Conservation (phyloP, 352 stramenopile species). For the Globisporangium parvum region DNA sequence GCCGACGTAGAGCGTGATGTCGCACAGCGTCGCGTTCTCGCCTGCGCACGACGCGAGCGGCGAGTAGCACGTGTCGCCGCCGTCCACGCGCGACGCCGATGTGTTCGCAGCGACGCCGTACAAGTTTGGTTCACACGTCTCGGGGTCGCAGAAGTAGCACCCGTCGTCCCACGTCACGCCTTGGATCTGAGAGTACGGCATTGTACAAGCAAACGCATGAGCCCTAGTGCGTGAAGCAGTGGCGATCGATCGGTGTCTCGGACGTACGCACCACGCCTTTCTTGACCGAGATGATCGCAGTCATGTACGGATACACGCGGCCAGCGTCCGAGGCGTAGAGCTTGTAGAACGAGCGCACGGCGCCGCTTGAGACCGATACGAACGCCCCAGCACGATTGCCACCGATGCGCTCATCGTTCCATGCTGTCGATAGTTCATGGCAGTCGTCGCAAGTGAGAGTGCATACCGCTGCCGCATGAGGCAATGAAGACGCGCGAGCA, state of each 20-base stretch:
- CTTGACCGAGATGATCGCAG: constrained; percentile 75
- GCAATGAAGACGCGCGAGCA: no score
- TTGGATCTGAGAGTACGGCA: constrained; percentile 29
- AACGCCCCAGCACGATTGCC: constrained; percentile 38
- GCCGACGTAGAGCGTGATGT: constrained; percentile 72
- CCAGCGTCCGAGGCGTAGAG: constrained; percentile 44
- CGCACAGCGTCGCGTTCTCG: constrained; percentile 42
- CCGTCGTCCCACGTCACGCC: constrained; percentile 80
- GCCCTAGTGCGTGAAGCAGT: neutral
- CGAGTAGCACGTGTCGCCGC: constrained; percentile 66
- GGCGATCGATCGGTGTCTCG: no score
- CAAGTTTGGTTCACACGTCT: constrained; percentile 62
- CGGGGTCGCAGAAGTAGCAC: constrained; percentile 63
- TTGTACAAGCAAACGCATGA: neutral
- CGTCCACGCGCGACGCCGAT: constrained; percentile 35
- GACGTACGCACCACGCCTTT: constrained; percentile 34
- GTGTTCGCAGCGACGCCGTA: constrained; percentile 49
- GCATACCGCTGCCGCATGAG: neutral
- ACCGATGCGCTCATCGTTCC: constrained; percentile 61
- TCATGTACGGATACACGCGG: constrained; percentile 66
- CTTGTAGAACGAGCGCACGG: constrained; percentile 67
- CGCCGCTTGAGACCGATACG: constrained; percentile 63
- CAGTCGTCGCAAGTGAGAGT: neutral
- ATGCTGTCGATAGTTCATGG: constrained; percentile 29
- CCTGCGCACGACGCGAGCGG: constrained; percentile 24